Evolutionary conservation across 2,329 filamentous ascomycete species (phyloP), one percentile per base, ranked within the genome.

Genomic region (Botrytis fabae): DNA sequence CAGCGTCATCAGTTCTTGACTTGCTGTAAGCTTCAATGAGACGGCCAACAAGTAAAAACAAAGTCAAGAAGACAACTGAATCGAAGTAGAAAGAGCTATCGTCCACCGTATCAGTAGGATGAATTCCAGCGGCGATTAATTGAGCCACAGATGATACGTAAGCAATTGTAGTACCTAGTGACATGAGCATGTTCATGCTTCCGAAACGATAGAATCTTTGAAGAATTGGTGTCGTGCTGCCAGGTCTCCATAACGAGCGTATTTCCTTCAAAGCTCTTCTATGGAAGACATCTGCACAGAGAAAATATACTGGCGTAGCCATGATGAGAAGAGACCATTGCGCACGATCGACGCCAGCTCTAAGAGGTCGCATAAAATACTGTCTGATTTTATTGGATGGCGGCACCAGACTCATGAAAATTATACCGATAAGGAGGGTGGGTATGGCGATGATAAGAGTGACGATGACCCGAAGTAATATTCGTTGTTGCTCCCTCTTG

Each of bases 171-270:
- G 95, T 97, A 9, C 94, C 95, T 2, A 97, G 86, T 12, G 92
- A 96, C 82, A 98, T 95, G 74, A 98, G 87, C 84, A 97, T 92
- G 80, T 97, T 97, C 95, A 98, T 98, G 84, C 94, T 97, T 14
- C 95, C 95, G 79, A 98, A 98, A n/a, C 92, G 90, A 81, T 94
- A 94, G 79, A 98, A 95, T 22, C 95, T 87, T 77, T 91, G 88
- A 25, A 93, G 78, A 6, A 97, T 81, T 0, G 93, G 92, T 1
- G 91, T 91, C 54, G 87, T 89, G 80, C 93, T 97, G 42, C 90
- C 88, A 3, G 85, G 89, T 35, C 92, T 87, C 95, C 95, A 98
- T 75, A 97, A 85, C 0, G 90, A 86, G 74, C 86, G 86, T 20
- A 98, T 83, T 78, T 97, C 95, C 80, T 94, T 96, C 76, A 94